phyloP scores from a whole-genome alignment of 495 filamentous ascomycete species.

The Glarea lozoyensis region DNA sequence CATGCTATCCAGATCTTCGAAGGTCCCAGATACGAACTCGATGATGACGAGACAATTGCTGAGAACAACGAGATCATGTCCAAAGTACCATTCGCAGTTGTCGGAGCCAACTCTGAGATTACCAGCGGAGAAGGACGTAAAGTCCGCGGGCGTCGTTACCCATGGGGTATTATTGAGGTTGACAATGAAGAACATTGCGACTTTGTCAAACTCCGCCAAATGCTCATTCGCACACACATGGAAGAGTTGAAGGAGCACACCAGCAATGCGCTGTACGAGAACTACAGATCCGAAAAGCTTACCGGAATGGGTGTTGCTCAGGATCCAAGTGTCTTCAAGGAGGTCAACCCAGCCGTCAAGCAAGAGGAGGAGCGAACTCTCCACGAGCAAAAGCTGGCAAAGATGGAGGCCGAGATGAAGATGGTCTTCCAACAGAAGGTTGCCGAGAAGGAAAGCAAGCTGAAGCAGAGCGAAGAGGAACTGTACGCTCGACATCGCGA shows the following conservation, averaged over 20 bases:
- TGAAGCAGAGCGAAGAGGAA: conserved; percentile 98
- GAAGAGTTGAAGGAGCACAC: conserved; percentile 99
- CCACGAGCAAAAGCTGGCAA: conserved; percentile 98
- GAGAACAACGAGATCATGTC: conserved; percentile 99
- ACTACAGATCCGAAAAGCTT: conserved; percentile 98
- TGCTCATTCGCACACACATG: conserved; percentile 99
- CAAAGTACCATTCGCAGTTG: conserved; percentile 97
- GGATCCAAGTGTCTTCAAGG: conserved; percentile 98
- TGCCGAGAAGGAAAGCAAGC: conserved; percentile 97
- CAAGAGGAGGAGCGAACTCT: conserved; percentile 96
- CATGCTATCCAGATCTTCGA: conserved; percentile 98
- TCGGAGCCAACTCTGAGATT: conserved; percentile 92
- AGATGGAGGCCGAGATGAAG: conserved; percentile 99
- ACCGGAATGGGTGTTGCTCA: conserved; percentile 96
- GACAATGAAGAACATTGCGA: conserved; percentile 99
- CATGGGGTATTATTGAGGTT: conserved; percentile 98
- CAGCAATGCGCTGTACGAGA: conserved; percentile 97
- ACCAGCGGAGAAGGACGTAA: conserved; percentile 85
- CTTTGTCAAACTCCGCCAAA: conserved; percentile 98
- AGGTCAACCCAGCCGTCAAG: conserved; percentile 99
- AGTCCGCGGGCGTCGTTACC: conserved; percentile 92
- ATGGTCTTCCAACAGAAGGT: conserved; percentile 99
- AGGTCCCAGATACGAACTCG: conserved; percentile 94
- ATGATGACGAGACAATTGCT: conserved; percentile 98
- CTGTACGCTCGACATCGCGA: conserved; percentile 94